Evolutionary conservation across 2,329 filamentous ascomycete species (phyloP).

Genomic region (Cladorrhinum sp.): DNA sequence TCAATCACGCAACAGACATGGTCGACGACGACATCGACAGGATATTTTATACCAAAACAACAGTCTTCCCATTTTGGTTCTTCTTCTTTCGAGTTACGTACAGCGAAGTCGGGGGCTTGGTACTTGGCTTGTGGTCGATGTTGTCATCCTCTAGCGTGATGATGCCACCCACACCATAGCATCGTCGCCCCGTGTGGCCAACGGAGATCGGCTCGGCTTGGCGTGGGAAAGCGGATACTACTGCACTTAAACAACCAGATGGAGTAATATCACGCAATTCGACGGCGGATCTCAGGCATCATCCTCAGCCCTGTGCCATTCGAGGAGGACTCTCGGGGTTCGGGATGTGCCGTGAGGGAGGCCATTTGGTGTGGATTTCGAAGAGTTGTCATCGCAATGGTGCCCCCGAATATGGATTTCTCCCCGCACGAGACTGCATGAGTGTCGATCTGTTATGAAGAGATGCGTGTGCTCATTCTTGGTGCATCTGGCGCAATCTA

Average conservation of each 20-base stretch:
- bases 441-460: not conserved
- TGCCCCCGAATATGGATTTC: not conserved
- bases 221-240: conserved; percentile 7
- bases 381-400: not conserved
- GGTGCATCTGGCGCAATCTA: not conserved
- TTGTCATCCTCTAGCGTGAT: conserved; percentile 1
- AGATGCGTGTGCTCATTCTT: conserved; percentile 1
- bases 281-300: too few species aligned
- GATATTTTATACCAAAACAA: not conserved
- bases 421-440: not conserved
- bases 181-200: not conserved
- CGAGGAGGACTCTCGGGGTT: not conserved
- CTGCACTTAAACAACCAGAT: not conserved
- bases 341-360: not conserved
- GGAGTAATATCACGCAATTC: conserved; percentile 5
- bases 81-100: not conserved
- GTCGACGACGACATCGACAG: not conserved
- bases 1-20: conserved; percentile 4
- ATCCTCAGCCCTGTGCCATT: not conserved
- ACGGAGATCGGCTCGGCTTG: conserved; percentile 1
- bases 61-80: not conserved
- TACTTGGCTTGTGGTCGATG: not conserved
- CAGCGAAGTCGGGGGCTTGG: not conserved
- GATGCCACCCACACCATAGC: conserved; percentile 1
- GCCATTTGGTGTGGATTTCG: too few species aligned